These are phyloP conservation scores for Amylocarpus encephaloides DNA, from an alignment of 2,329 filamentous ascomycete genomes.

Conservation along the genomic window DNA sequence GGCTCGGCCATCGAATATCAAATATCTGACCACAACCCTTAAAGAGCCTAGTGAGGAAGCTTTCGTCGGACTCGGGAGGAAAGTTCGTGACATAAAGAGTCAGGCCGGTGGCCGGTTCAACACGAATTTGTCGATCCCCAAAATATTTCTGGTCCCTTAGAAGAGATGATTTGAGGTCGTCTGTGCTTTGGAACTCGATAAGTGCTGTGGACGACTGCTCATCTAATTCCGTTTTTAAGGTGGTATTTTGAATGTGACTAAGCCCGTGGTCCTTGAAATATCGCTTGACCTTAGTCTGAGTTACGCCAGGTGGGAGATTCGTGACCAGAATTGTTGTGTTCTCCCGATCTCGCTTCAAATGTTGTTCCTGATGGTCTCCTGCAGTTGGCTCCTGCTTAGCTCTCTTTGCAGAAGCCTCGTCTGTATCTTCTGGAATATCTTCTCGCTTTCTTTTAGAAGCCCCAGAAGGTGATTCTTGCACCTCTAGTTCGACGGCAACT, in stretches of 20 bases:
- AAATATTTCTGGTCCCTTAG: slow-evolving; percentile 77
- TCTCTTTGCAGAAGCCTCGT: slow-evolving; percentile 59
- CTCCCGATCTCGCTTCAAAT: slow-evolving; percentile 76
- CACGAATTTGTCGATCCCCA: slow-evolving; percentile 64
- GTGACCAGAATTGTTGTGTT: slow-evolving; percentile 79
- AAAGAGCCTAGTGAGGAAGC: slow-evolving; percentile 63
- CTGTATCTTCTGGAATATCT: slow-evolving; percentile 42
- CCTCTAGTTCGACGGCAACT: slow-evolving; percentile 26
- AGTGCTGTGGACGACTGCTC: slow-evolving; percentile 61
- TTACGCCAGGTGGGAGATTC: slow-evolving; percentile 64
- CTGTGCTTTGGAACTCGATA: slow-evolving; percentile 75
- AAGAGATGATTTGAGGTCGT: slow-evolving; percentile 76
- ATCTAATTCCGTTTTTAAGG: slow-evolving; percentile 56
- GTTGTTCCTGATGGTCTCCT: slow-evolving; percentile 34
- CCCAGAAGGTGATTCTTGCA: slow-evolving; percentile 20
- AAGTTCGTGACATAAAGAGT: slow-evolving; percentile 92
- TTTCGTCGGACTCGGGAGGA: slow-evolving; percentile 67
- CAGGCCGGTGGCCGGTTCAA: slow-evolving; percentile 67
- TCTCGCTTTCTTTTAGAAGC: slow-evolving; percentile 70
- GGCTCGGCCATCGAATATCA: slow-evolving; percentile 80
- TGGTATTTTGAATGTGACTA: slow-evolving; percentile 70
- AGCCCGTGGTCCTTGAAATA: slow-evolving; percentile 80
- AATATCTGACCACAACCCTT: slow-evolving; percentile 73
- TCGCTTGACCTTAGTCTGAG: slow-evolving; percentile 69
- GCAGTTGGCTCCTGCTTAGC: slow-evolving; percentile 39